phyloP scores from a whole-genome alignment of 371 early-diverging fungal species.

The Lichtheimia hyalospora region DNA sequence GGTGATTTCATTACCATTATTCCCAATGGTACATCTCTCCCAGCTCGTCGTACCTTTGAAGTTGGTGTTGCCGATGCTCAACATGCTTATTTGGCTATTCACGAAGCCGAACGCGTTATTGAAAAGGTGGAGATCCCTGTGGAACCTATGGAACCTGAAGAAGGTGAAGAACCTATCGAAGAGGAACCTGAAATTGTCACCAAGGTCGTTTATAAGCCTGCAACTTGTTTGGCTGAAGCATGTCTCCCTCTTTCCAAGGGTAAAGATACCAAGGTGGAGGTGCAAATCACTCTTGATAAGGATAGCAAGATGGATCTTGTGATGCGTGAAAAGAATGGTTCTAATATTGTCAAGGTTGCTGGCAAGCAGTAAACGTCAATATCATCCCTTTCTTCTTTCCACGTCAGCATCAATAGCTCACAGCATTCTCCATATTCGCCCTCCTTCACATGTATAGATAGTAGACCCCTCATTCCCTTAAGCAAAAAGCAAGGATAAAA shows the following conservation, averaged over 20 bases:
- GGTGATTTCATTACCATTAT: constrained; percentile 78
- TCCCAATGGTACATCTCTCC: constrained; percentile 83
- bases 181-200: constrained; percentile 52
- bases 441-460: too few species aligned
- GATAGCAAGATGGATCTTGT: constrained; percentile 51
- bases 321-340: constrained; percentile 61
- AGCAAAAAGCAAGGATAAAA: too few species aligned
- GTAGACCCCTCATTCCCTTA: too few species aligned
- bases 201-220: constrained; percentile 55
- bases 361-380: constrained; percentile 13
- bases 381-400: too few species aligned
- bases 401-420: too few species aligned
- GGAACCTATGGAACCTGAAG: constrained; percentile 54
- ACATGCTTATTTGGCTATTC: constrained; percentile 79
- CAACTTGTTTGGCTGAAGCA: constrained; percentile 57
- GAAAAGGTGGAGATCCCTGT: constrained; percentile 61
- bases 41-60: constrained; percentile 76
- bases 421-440: too few species aligned
- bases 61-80: constrained; percentile 67
- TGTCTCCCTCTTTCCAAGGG: constrained; percentile 54
- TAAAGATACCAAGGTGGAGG: constrained; percentile 57
- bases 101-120: constrained; percentile 71
- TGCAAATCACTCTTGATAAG: constrained; percentile 58
- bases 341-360: constrained; percentile 48
- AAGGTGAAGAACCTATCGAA: constrained; percentile 52